Conservation (phyloP, 1,284 basidiomycete species). For the Wallemia mellicola region DNA sequence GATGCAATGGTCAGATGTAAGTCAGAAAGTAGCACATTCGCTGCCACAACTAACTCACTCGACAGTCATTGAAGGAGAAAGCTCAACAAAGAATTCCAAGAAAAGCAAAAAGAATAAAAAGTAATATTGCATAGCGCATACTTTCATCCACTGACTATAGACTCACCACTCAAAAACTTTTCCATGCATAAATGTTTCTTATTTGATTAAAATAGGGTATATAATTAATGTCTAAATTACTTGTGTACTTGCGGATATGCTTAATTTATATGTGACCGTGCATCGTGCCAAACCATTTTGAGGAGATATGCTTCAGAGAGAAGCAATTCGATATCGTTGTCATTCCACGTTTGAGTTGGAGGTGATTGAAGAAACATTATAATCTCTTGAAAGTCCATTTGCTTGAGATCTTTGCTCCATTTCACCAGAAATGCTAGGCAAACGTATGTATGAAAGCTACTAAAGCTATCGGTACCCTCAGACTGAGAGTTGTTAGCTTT, state of each 20-base stretch:
- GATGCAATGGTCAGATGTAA: background rate
- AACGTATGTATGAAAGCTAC: slow-evolving; percentile 84
- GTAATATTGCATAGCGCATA: background rate
- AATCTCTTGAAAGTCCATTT: slow-evolving; percentile 97
- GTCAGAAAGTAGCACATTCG: background rate
- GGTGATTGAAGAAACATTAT: slow-evolving; percentile 96
- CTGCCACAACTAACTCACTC: background rate
- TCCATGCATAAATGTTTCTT: too few species aligned
- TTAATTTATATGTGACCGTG: slow-evolving; percentile 54
- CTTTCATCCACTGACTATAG: background rate
- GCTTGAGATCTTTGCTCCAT: slow-evolving; percentile 61
- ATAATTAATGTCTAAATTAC: too few species aligned
- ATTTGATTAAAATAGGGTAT: too few species aligned
- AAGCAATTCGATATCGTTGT: slow-evolving; percentile 81
- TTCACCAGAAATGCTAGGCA: slow-evolving; percentile 77
- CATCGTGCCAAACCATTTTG: slow-evolving; percentile 75
- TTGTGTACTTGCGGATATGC: background rate
- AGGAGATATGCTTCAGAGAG: slow-evolving; percentile 87
- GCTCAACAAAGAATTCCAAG: background rate
- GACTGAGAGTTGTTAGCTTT: slow-evolving; percentile 24
- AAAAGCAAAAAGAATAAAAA: slow-evolving; percentile 1
- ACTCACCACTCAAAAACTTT: background rate
- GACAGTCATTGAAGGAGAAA: background rate
- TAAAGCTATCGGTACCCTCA: slow-evolving; percentile 79
- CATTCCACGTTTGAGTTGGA: slow-evolving; percentile 79